Conservation (phyloP, 2,329 filamentous ascomycete species). For the Beauveria sp. region DNA sequence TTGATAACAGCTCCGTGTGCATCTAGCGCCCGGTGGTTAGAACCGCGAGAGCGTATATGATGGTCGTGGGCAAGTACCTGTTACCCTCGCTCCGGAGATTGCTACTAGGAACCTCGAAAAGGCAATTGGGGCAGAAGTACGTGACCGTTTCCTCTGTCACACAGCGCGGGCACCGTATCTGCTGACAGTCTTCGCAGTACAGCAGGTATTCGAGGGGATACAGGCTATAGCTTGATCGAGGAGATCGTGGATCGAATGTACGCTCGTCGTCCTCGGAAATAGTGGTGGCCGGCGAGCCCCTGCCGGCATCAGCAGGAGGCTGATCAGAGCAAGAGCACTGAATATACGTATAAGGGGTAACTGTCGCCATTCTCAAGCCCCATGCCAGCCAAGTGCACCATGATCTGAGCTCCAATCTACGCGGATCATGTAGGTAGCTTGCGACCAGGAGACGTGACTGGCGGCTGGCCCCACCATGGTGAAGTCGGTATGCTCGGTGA, state of each 20-base stretch:
- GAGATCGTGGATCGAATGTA: constrained; percentile 78
- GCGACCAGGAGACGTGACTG: constrained; percentile 8
- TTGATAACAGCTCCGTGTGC: constrained; percentile 90
- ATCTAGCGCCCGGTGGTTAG: constrained; percentile 44
- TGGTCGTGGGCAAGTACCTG: constrained; percentile 49
- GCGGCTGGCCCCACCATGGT: constrained; percentile 1
- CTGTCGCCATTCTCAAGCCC: constrained; percentile 34
- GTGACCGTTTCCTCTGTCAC: constrained; percentile 89
- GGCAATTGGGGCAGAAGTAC: constrained; percentile 89
- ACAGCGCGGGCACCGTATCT: constrained; percentile 89
- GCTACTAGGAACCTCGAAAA: constrained; percentile 93
- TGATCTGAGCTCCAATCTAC: neutral
- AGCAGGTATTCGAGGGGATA: constrained; percentile 90
- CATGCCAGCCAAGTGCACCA: neutral
- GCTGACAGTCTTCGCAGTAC: constrained; percentile 95
- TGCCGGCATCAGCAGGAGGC: constrained; percentile 26
- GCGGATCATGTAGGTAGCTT: neutral
- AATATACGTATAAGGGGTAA: constrained; percentile 57
- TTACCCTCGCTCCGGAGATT: constrained; percentile 90
- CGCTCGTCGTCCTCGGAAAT: constrained; percentile 61
- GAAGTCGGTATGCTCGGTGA: neutral
- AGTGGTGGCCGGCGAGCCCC: constrained; percentile 21
- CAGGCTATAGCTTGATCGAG: constrained; percentile 82
- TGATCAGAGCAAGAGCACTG: constrained; percentile 57
- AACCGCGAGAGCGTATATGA: neutral